Percentiles rank a stretch among this genome's conserved stretches.
Evolutionary conservation across 345 rosid species (phyloP).

Genomic region (Gynandropsis gynandra): DNA sequence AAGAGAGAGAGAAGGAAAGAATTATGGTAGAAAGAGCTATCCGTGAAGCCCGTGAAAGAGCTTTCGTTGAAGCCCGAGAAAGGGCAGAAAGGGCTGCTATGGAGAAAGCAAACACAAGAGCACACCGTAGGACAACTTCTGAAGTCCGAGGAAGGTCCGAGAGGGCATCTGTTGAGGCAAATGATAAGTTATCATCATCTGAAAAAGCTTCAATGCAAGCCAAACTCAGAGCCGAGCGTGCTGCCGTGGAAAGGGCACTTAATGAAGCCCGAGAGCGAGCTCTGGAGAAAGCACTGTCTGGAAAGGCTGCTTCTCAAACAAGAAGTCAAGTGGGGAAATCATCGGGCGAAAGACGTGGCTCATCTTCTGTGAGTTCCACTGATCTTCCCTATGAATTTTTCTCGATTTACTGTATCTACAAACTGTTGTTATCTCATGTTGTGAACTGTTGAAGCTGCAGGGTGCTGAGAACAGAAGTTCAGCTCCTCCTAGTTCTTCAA

Average conservation of each 20-base stretch:
- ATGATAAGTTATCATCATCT: slow-evolving; percentile 32
- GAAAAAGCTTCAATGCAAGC: slow-evolving; percentile 52
- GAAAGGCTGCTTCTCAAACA: slow-evolving; percentile 38
- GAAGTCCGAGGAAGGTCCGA: slow-evolving; percentile 50
- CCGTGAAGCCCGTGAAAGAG: slow-evolving; percentile 90
- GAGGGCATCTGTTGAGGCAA: slow-evolving; percentile 43
- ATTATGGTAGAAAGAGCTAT: slow-evolving; percentile 85
- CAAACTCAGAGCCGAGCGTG: slow-evolving; percentile 72
- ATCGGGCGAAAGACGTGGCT: slow-evolving; percentile 41
- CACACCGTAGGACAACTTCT: slow-evolving; percentile 42
- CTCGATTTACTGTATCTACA: not conserved
- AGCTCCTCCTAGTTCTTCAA: slow-evolving; percentile 28
- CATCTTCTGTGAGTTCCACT: slow-evolving; percentile 41
- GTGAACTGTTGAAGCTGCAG: slow-evolving; percentile 34
- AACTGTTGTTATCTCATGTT: slow-evolving; percentile 7
- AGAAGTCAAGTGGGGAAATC: slow-evolving; percentile 45
- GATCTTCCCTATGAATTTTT: not conserved
- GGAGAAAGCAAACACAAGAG: slow-evolving; percentile 61
- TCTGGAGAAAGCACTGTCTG: slow-evolving; percentile 72
- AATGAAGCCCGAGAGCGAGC: slow-evolving; percentile 91
- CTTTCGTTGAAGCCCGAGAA: slow-evolving; percentile 81
- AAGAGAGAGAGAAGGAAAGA: slow-evolving; percentile 63
- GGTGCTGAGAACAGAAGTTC: slow-evolving; percentile 44
- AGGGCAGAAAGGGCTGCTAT: slow-evolving; percentile 71
- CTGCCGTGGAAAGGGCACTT: slow-evolving; percentile 93